A percentile compares a stretch with the other conserved stretches of the same genome.
phyloP scores from a whole-genome alignment of 129 eudicot species.

The Flaveria trinervia region DNA sequence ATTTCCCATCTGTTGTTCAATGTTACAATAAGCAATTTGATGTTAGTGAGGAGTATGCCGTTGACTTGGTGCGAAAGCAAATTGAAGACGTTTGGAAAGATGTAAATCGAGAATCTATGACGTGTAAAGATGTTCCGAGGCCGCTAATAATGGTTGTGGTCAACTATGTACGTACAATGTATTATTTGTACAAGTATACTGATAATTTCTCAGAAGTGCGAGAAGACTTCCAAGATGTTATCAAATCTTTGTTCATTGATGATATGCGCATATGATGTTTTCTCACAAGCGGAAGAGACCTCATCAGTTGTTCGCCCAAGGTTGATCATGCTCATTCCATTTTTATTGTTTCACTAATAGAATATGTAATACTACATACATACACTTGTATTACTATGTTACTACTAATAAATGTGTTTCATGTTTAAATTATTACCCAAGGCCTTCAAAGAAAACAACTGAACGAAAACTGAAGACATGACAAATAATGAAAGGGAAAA shows the following conservation, averaged over 20 bases:
- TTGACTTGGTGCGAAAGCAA: neutral
- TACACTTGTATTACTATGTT: no score
- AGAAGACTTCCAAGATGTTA: neutral
- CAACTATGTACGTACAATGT: neutral
- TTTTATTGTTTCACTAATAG: no score
- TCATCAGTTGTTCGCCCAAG: neutral
- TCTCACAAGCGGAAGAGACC: neutral
- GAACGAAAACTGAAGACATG: no score
- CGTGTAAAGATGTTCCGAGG: neutral
- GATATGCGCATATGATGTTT: neutral
- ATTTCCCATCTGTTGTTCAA: neutral
- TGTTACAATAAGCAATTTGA: neutral
- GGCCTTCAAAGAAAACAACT: no score
- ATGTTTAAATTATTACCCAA: no score
- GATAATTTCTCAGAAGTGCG: constrained; percentile 2
- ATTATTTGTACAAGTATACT: neutral
- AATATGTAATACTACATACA: no score
- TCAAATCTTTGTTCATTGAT: neutral
- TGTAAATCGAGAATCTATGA: neutral
- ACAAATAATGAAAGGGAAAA: no score
- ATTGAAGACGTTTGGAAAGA: neutral
- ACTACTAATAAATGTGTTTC: no score
- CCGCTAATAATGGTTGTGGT: neutral
- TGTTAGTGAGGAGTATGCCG: neutral
- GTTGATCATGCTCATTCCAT: neutral